Conservation (phyloP, 768 basidiomycete species). For the Suillus ampliporus region DNA sequence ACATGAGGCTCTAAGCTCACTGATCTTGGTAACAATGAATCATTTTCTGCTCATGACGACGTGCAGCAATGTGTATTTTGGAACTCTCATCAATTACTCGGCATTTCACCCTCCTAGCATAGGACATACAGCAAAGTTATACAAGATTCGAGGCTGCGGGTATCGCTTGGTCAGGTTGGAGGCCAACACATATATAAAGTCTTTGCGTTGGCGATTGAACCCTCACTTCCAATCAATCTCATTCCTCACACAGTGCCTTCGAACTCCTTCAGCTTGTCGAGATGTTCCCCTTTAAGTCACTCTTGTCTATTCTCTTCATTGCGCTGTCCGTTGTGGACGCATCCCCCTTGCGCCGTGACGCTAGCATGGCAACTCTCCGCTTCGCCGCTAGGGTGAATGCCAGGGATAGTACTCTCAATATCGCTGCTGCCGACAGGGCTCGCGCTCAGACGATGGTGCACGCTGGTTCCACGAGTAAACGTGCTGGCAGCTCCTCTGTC, state of each 20-base stretch:
- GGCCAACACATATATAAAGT: constrained; percentile 8
- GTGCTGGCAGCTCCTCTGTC: constrained; percentile 11
- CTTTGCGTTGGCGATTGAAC: background rate
- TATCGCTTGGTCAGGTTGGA: constrained; percentile 3
- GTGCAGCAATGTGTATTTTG: background rate
- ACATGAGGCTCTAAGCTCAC: background rate
- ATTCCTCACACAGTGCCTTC: background rate
- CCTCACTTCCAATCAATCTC: constrained; percentile 7
- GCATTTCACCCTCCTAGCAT: background rate
- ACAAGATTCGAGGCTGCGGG: background rate
- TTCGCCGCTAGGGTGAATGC: constrained; percentile 21
- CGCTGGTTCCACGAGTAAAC: constrained; percentile 8
- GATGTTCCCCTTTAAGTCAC: constrained; percentile 21
- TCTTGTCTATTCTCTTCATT: constrained; percentile 22
- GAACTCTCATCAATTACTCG: background rate
- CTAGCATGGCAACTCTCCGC: constrained; percentile 16
- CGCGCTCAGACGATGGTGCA: constrained; percentile 22
- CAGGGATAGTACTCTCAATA: constrained; percentile 1
- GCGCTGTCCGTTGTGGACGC: constrained; percentile 19
- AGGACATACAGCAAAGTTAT: background rate
- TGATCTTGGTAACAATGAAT: background rate
- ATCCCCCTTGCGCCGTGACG: constrained; percentile 16
- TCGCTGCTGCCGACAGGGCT: constrained; percentile 27
- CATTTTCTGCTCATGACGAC: background rate
- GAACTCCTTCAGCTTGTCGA: constrained; percentile 3